phyloP scores from a whole-genome alignment of 1,284 basidiomycete genomes.

The Amylostereum areolatum region DNA sequence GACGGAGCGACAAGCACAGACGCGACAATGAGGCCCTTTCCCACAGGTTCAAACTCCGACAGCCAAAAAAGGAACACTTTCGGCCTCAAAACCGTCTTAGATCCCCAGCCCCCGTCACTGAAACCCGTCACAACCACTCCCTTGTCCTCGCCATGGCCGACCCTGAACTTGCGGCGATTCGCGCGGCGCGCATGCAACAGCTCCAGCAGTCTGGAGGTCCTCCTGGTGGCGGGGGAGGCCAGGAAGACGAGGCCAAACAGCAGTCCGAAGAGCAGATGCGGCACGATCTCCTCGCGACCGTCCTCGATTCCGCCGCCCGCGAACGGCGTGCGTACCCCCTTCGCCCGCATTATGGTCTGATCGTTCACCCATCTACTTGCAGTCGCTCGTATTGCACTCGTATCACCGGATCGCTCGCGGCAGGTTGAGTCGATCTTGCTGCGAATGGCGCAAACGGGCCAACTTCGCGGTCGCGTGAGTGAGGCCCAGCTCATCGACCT shows the following conservation, averaged over 20 bases:
- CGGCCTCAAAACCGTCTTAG: too few species aligned
- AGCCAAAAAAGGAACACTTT: too few species aligned
- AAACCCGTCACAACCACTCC: not conserved
- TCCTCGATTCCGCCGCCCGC: conserved; percentile 82
- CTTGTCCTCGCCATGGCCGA: conserved; percentile 23
- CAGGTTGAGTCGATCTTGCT: conserved; percentile 85
- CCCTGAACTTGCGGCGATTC: conserved; percentile 36
- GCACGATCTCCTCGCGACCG: conserved; percentile 78
- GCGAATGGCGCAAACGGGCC: conserved; percentile 91
- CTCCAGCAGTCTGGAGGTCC: conserved; percentile 23
- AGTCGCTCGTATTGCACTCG: conserved; percentile 91
- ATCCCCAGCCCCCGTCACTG: not conserved
- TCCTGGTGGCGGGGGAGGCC: conserved; percentile 3
- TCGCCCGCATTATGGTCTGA: not conserved
- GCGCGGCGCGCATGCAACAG: conserved; percentile 35
- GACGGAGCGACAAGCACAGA: conserved; percentile 7
- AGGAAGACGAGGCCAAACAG: conserved; percentile 39
- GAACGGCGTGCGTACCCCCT: conserved; percentile 73
- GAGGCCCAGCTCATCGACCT: conserved; percentile 89
- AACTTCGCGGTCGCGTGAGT: conserved; percentile 78
- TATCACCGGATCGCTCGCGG: conserved; percentile 82
- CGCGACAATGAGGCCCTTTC: conserved; percentile 13
- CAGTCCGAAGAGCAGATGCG: conserved; percentile 72
- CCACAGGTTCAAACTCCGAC: conserved; percentile 6
- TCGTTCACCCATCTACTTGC: not conserved